Evolutionary conservation across 78 protist genomes (phyloP).

Genomic region (Pigoraptor vietnamica): DNA sequence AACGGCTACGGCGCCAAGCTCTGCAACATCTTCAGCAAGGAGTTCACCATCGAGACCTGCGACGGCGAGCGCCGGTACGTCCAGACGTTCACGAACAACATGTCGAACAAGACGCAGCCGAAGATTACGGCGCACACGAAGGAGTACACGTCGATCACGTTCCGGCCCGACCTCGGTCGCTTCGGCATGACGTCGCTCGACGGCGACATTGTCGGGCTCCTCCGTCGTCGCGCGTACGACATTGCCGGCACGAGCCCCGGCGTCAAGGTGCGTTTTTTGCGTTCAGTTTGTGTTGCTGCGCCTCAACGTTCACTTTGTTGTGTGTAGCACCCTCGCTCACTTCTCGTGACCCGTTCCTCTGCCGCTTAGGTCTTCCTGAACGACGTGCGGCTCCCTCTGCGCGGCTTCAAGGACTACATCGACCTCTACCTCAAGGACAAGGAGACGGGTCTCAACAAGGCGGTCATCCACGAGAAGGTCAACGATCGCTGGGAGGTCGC

Average conservation of each 20-base stretch:
- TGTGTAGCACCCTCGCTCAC: too few relatives aligned
- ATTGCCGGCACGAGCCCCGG: constrained; percentile 70
- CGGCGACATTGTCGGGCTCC: constrained; percentile 61
- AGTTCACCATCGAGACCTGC: constrained; percentile 75
- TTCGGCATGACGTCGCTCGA: constrained; percentile 53
- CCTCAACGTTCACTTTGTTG: too few relatives aligned
- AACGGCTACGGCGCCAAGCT: constrained; percentile 99
- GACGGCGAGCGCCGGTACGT: constrained; percentile 34
- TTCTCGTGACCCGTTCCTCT: background rate
- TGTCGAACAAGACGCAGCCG: constrained; percentile 27
- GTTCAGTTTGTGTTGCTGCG: background rate
- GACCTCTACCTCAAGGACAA: background rate
- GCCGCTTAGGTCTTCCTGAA: constrained; percentile 26
- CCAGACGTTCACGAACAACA: constrained; percentile 66
- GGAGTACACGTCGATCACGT: constrained; percentile 65
- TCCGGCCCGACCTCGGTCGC: constrained; percentile 54
- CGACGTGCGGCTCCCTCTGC: constrained; percentile 12
- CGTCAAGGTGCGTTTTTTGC: constrained; percentile 5
- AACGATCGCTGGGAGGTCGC: constrained; percentile 44
- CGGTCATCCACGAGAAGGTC: constrained; percentile 10
- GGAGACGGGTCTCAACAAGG: background rate
- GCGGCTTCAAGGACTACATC: constrained; percentile 71
- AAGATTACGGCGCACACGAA: background rate
- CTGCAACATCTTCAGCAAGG: constrained; percentile 88
- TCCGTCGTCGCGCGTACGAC: constrained; percentile 81